Percentiles rank a stretch among this genome's conserved stretches.
Evolutionary conservation across 306 rosid species (phyloP).

Genomic region (Cicer pinnatifidum): DNA sequence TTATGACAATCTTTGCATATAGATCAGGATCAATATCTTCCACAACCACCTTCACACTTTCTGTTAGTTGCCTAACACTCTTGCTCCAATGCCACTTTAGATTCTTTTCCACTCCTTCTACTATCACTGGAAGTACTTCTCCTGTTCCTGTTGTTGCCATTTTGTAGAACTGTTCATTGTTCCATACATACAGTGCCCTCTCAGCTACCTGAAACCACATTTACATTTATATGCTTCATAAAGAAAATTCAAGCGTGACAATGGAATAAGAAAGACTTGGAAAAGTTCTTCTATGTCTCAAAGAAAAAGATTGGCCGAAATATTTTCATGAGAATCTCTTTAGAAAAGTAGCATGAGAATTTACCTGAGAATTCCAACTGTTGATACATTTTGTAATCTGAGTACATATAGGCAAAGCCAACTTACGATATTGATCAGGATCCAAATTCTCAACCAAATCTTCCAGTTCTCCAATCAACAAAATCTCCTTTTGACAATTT

Average conservation of each 20-base stretch:
- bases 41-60: conserved; percentile 68
- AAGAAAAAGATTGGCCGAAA: too few relatives aligned
- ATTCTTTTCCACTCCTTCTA: conserved; percentile 76
- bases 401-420: conserved; percentile 74
- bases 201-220: conserved; percentile 67
- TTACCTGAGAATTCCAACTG: conserved; percentile 89
- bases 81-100: conserved; percentile 82
- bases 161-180: conserved; percentile 81
- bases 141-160: conserved; percentile 66
- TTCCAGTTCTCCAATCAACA: conserved; percentile 80
- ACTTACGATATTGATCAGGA: conserved; percentile 69
- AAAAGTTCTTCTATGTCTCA: too few relatives aligned
- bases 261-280: too few relatives aligned
- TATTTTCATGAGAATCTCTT: too few relatives aligned
- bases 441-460: conserved; percentile 78
- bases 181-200: conserved; percentile 84
- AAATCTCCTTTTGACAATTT: conserved; percentile 77
- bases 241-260: neutral
- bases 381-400: conserved; percentile 70
- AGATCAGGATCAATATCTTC: conserved; percentile 74
- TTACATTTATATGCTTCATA: neutral
- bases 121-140: conserved; percentile 71
- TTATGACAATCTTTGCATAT: conserved; percentile 61
- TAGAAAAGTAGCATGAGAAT: neutral
- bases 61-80: conserved; percentile 65